Base-by-base conservation (phyloP, 129 eudicot species). In the Heracleum sosnowskyi region DNA sequence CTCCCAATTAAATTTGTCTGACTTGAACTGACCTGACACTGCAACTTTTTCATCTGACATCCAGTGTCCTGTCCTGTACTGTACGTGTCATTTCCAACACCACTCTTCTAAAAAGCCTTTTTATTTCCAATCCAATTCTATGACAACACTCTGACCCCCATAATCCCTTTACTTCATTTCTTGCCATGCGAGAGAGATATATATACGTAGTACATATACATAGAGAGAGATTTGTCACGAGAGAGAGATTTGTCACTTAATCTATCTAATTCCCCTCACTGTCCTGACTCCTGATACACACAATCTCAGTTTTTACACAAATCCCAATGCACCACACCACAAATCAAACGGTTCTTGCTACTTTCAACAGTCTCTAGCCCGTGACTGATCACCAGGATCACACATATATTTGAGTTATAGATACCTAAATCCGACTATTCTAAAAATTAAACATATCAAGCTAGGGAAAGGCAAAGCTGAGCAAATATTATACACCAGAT, bases 111-210 rank as follows among this genome's bases (percentile, higher is more conserved):
- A 60, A 60, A 60, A 26, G 31, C 68, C n/a, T n/a, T 11, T 60
- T 26, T 60, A 15, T 60, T 24, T 31, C 64, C 64, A 8, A 57
- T 57, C 31, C 64, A 57, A 24, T 57, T n/a, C 29, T 57, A 60
- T 60, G 68, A 60, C 68, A 60, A 60, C 68, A 9, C 68, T 60
- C 68, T 60, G 68, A 60, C 68, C 68, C 33, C 34, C 33, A 60
- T n/a, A 2, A 60, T 60, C 68, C 68, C 34, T 60, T 60, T 60
- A n/a, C 68, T 26, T 60, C 33, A 60, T 9, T 60, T 60, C 34
- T 60, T n/a, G 33, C 34, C 68, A n/a, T 26, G 34, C 68, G 68
- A 60, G 68, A 49, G 1, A 18, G 20, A 57, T n/a, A 49, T 11
- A 57, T 57, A 57, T 57, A 12, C 11, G 16, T 24, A 24, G 64